A percentile compares a stretch with the other conserved stretches of the same genome.
These are phyloP conservation scores for Penicillium sp. DNA, from an alignment of 2,329 filamentous ascomycete species.

Conservation along the genomic window DNA sequence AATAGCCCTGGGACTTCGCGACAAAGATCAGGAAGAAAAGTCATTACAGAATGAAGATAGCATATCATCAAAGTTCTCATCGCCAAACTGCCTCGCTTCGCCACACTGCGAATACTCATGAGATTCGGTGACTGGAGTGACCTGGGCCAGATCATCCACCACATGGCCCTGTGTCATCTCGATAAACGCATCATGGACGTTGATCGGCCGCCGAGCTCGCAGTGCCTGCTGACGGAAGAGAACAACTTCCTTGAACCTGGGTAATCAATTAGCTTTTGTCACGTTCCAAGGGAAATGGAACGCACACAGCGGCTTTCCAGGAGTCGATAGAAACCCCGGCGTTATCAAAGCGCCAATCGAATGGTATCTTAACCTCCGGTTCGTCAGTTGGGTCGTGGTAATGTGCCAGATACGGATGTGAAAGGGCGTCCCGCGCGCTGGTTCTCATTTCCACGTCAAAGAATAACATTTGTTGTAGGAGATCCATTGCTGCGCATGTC, in stretches of 20 bases:
- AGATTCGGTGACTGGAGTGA: not conserved
- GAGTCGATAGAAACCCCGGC: slow-evolving; percentile 91
- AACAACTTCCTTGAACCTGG: not conserved
- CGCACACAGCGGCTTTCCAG: slow-evolving; percentile 61
- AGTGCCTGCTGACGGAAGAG: not conserved
- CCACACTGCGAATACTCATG: not conserved
- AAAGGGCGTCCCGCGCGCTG: slow-evolving; percentile 75
- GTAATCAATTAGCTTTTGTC: not conserved
- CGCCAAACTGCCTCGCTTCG: not conserved
- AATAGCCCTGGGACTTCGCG: not conserved
- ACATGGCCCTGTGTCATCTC: not conserved
- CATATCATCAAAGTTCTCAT: not conserved
- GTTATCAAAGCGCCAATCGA: slow-evolving; percentile 98
- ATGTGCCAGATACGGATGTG: slow-evolving; percentile 85
- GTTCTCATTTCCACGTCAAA: slow-evolving; percentile 93
- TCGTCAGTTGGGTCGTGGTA: slow-evolving; percentile 98
- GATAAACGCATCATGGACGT: not conserved
- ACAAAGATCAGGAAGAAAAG: not conserved
- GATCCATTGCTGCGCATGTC: slow-evolving; percentile 65
- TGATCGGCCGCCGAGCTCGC: not conserved
- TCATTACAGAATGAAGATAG: not conserved
- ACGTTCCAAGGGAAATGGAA: not conserved
- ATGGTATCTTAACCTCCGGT: slow-evolving; percentile 90
- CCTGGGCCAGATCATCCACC: not conserved
- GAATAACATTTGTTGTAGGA: slow-evolving; percentile 92